Evolutionary conservation across 257 asterid genomes (phyloP).

Genomic region (Nicotiana tomentosiformis): DNA sequence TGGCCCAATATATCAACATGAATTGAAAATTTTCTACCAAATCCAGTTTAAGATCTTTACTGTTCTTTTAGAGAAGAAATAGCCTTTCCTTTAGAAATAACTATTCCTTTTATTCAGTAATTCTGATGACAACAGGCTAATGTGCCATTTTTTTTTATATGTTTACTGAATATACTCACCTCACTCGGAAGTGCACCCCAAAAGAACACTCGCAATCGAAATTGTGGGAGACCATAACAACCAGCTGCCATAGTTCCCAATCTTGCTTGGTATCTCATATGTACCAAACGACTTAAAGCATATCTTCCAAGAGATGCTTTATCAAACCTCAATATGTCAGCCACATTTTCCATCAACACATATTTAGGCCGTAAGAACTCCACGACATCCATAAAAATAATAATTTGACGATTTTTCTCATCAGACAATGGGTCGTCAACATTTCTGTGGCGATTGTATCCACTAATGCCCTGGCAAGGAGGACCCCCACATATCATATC

Average conservation of each 20-base stretch:
- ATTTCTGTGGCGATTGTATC: conserved; percentile 74
- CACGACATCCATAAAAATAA: conserved; percentile 81
- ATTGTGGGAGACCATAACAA: conserved; percentile 88
- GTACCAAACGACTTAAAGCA: conserved; percentile 83
- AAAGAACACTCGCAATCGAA: conserved; percentile 81
- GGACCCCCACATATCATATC: conserved; percentile 93
- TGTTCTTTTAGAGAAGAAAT: not conserved
- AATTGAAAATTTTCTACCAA: not conserved
- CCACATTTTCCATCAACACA: conserved; percentile 85
- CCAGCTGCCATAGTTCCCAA: conserved; percentile 90
- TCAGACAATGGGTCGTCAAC: conserved; percentile 60
- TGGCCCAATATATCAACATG: not conserved
- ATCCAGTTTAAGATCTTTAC: not conserved
- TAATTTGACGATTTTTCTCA: conserved; percentile 72
- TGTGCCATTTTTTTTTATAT: not conserved
- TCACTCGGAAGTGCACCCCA: conserved; percentile 73
- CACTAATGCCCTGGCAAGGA: conserved; percentile 95
- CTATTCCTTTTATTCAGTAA: not conserved
- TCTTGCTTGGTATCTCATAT: conserved; percentile 74
- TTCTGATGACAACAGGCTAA: not conserved
- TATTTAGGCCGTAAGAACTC: conserved; percentile 68
- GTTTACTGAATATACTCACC: conserved; percentile 16
- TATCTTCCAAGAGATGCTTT: conserved; percentile 78
- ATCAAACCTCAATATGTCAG: conserved; percentile 71
- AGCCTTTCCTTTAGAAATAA: no score